Base-by-base conservation (phyloP, 805 yeast genomes). In the Hanseniaspora valbyensis region DNA sequence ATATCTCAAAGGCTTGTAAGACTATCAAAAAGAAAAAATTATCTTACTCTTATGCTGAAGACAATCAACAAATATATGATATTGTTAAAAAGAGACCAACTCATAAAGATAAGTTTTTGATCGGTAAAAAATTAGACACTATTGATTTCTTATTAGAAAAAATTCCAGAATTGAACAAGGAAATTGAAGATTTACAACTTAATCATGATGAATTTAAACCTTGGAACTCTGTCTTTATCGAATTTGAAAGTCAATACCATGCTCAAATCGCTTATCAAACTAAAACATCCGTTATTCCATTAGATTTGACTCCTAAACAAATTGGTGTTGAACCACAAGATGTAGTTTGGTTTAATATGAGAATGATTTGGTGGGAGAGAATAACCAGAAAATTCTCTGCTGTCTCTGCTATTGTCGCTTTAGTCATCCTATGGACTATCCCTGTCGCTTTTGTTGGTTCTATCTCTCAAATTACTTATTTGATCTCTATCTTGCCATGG, bases 381-480 rank as follows among this genome's bases (percentile, higher is more conserved):
- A 61, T 81, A 18, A 67, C 69, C 12, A 72, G 90, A 67, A 62
- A 67, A 30, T 62, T 72, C 25, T 70, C 71, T 49, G 78, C 89
- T 0, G 51, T 67, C 32, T 69, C 76, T 14, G 78, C 77, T 2
- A 74, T 82, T 50, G 58, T 66, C 21, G 83, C 79, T 1, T 58
- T 81, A 40, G 70, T 81, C 48, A 60, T 78, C 28, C 67, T 80
- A 57, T 83, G 94, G 94, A 74, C 89, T 52, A 66, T 82, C 55
- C 90, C 90, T 13, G 87, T 81, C 37, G 81, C 89, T 2, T 78
- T 83, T 62, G 87, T 83, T 43, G 89, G 89, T 73, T 61, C 79
- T 59, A 70, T 83, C 52, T 81, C 89, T 2, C 82, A 82, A 59
- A 66, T 83, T 55, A 76, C 81, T 18, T 74, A 74, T 57, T 68